Evolutionary conservation across 116 monocot species (phyloP).

Genomic region (Cymodocea nodosa): DNA sequence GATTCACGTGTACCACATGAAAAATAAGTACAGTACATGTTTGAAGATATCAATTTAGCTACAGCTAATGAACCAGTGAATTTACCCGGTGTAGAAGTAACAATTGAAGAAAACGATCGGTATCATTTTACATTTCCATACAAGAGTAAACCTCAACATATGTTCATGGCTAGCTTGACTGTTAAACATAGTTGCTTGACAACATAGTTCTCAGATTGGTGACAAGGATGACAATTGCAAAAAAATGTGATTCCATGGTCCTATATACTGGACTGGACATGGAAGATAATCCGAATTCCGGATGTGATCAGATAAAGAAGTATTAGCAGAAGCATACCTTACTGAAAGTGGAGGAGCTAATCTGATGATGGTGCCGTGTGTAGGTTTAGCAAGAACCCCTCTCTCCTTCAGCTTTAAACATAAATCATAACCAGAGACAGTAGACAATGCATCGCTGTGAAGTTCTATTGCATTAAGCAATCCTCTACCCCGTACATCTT

Average conservation of each 20-base stretch:
- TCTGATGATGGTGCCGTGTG: conserved; percentile 89
- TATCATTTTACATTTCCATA: too few species aligned
- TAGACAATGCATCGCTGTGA: conserved; percentile 42
- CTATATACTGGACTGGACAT: neutral
- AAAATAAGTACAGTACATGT: neutral
- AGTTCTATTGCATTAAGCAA: conserved; percentile 94
- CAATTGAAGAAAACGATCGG: too few species aligned
- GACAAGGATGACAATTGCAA: too few species aligned
- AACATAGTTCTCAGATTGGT: too few species aligned
- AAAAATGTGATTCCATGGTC: neutral
- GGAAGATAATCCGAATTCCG: neutral
- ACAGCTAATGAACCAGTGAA: neutral
- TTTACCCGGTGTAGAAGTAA: too few species aligned
- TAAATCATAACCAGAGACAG: conserved; percentile 78
- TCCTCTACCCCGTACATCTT: conserved; percentile 81
- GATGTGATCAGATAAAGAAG: neutral
- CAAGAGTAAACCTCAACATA: too few species aligned
- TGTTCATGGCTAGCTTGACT: too few species aligned
- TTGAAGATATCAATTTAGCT: neutral
- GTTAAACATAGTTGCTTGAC: too few species aligned
- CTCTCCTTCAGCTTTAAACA: conserved; percentile 92
- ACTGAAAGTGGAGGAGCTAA: conserved; percentile 86
- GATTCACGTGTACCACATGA: neutral
- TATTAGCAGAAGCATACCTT: conserved; percentile 32
- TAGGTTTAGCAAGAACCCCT: conserved; percentile 95